phyloP scores from a whole-genome alignment of 345 rosid genomes.

The Raphanus raphanistrum region DNA sequence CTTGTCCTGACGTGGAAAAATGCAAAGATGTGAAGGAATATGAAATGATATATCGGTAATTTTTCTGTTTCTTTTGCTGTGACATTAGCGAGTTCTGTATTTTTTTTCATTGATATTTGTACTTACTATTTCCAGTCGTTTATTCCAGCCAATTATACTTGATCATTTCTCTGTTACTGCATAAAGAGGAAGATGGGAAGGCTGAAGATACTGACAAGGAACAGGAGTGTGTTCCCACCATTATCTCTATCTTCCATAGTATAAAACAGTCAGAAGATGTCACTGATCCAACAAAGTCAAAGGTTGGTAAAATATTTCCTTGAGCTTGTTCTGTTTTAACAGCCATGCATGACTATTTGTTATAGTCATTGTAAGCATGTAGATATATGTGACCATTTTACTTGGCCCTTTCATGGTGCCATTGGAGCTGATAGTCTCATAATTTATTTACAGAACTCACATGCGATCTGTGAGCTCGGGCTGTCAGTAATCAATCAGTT shows the following conservation, averaged over 20 bases:
- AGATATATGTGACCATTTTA: neutral
- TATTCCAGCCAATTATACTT: slow-evolving; percentile 71
- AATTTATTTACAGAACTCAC: slow-evolving; percentile 69
- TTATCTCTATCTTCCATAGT: slow-evolving; percentile 55
- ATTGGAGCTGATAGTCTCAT: slow-evolving; percentile 26
- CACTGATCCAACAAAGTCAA: slow-evolving; percentile 67
- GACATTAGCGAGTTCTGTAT: neutral
- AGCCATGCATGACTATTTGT: slow-evolving; percentile 5
- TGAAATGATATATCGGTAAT: slow-evolving; percentile 76
- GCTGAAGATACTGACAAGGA: slow-evolving; percentile 61
- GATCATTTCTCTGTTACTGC: slow-evolving; percentile 63
- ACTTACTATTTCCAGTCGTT: slow-evolving; percentile 5
- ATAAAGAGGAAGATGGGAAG: slow-evolving; percentile 81
- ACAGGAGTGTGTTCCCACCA: slow-evolving; percentile 54
- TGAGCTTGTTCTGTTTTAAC: slow-evolving; percentile 14
- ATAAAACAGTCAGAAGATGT: slow-evolving; percentile 76
- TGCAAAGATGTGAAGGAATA: slow-evolving; percentile 84
- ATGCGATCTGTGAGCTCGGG: slow-evolving; percentile 91
- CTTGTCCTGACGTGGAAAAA: slow-evolving; percentile 71
- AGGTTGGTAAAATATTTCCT: slow-evolving; percentile 51
- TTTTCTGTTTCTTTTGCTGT: slow-evolving; percentile 10
- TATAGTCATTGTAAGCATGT: slow-evolving; percentile 10
- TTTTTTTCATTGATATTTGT: neutral
- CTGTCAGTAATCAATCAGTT: slow-evolving; percentile 62
- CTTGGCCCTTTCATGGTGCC: slow-evolving; percentile 5